Percentiles rank a stretch among this genome's conserved stretches.
Evolutionary conservation across 768 basidiomycete species (phyloP).

Genomic region (Kondoa malvinella): DNA sequence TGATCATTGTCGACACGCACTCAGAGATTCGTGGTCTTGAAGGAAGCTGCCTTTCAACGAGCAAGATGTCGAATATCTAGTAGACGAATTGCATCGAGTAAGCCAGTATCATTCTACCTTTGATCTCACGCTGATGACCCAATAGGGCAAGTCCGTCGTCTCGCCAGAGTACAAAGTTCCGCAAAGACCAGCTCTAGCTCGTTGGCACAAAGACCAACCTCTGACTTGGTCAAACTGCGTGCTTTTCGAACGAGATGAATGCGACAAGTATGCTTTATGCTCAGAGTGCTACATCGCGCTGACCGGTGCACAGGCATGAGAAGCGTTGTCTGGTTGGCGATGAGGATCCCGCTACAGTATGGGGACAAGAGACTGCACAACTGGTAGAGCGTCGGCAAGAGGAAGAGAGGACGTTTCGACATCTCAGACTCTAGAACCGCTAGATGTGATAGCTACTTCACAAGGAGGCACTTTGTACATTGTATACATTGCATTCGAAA

Average conservation of each 20-base stretch:
- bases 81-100: slow-evolving; percentile 63
- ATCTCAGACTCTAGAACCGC: not conserved
- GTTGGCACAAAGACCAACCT: slow-evolving; percentile 58
- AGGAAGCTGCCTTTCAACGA: slow-evolving; percentile 65
- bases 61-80: slow-evolving; percentile 64
- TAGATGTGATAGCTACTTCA: no score
- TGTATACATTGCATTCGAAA: no score
- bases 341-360: slow-evolving; percentile 42
- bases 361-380: slow-evolving; percentile 49
- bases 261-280: slow-evolving; percentile 9
- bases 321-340: slow-evolving; percentile 30
- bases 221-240: slow-evolving; percentile 67
- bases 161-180: slow-evolving; percentile 58
- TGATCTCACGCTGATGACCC: not conserved
- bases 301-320: slow-evolving; percentile 21
- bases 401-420: slow-evolving; percentile 40
- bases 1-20: not conserved
- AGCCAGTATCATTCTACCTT: not conserved
- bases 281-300: not conserved
- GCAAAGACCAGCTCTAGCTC: slow-evolving; percentile 51
- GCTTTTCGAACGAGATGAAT: slow-evolving; percentile 61
- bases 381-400: slow-evolving; percentile 44
- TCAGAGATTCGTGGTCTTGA: not conserved
- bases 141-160: slow-evolving; percentile 43
- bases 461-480: no score